Evolutionary conservation across 164 flowering plant species (phyloP), one percentile per base, ranked within the genome.

Genomic region (Nymphaea thermarum): DNA sequence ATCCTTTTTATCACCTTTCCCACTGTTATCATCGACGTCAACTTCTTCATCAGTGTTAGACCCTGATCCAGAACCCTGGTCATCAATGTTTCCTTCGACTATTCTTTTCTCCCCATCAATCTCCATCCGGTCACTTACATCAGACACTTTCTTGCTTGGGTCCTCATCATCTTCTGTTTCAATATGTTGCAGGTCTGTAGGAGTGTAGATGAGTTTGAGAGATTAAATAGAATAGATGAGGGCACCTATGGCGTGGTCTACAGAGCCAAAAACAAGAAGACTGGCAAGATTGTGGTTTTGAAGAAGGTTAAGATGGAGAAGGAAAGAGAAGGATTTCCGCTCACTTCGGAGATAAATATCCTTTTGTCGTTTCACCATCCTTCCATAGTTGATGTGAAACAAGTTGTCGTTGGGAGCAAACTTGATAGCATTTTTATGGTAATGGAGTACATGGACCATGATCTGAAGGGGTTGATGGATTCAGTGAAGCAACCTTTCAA

Each of bases 401-500:
- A 85, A 79, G 92, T 90, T 43, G 96, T 86, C 12, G 80, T 84
- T 65, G 89, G 76, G 41, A 71, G 69, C 65, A 75, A 77, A 45
- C 68, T 71, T 63, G 84, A 82, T 72, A 73, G 72, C 63, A 76
- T 85, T 64, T 88, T 72, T 68, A 80, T 90, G 94, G 93, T 83
- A 2, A 90, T 88, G 96, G 93, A 90, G 66, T 85, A 86, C 68
- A 80, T 90, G 85, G 96, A 90, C 43, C 85, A 86, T 73, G 96
- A 90, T 59, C 86, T 90, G 7, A 90, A 82, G 76, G 86, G 80
- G 45, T 44, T 86, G 18, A 79, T 88, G 84, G 86, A 83, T 44
- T 43, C 67, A 2, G 83, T 73, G 85, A 84, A 84, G 64, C 83
- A 81, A 61, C 90, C 85, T 43, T 88, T 88, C 71, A 83, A 85